Conservation (phyloP, 805 yeast genomes). For the Saccharomycopsis fibuligera region DNA sequence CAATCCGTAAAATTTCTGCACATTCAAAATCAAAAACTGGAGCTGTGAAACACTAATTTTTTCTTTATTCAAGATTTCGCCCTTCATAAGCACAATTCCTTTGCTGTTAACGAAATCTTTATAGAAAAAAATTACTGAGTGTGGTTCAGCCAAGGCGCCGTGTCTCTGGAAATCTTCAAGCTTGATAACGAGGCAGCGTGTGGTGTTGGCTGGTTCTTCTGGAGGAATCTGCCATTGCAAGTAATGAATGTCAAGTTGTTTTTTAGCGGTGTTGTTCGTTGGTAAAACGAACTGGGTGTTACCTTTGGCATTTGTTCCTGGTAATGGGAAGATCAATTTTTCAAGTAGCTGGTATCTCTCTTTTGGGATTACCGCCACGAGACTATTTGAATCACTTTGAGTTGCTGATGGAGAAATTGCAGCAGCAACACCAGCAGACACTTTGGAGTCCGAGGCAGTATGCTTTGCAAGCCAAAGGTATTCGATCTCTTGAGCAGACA, state of each 20-base stretch:
- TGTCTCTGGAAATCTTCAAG: slow-evolving; percentile 14
- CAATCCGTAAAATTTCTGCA: slow-evolving; percentile 21
- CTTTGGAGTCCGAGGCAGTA: neutral
- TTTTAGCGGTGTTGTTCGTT: slow-evolving; percentile 6
- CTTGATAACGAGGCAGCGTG: slow-evolving; percentile 10
- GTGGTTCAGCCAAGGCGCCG: slow-evolving; percentile 15
- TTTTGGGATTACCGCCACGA: slow-evolving; percentile 8
- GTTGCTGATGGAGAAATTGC: neutral
- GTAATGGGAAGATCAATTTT: slow-evolving; percentile 1
- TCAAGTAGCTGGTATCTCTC: slow-evolving; percentile 6
- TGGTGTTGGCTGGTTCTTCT: slow-evolving; percentile 4
- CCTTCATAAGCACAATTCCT: slow-evolving; percentile 20
- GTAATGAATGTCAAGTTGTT: slow-evolving; percentile 20
- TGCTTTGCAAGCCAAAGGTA: slow-evolving; percentile 18
- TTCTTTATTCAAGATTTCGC: slow-evolving; percentile 15
- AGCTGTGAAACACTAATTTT: slow-evolving; percentile 7
- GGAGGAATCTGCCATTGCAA: slow-evolving; percentile 18
- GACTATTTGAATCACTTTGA: neutral
- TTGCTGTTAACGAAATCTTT: slow-evolving; percentile 13
- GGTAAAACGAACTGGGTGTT: slow-evolving; percentile 18
- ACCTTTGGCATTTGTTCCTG: too few species aligned
- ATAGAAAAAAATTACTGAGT: slow-evolving; percentile 17
- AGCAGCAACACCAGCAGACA: neutral
- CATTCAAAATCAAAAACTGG: slow-evolving; percentile 16
- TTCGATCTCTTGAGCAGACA: slow-evolving; percentile 15